phyloP scores from a whole-genome alignment of 1,284 basidiomycete species.

The Sporisorium exsertum region DNA sequence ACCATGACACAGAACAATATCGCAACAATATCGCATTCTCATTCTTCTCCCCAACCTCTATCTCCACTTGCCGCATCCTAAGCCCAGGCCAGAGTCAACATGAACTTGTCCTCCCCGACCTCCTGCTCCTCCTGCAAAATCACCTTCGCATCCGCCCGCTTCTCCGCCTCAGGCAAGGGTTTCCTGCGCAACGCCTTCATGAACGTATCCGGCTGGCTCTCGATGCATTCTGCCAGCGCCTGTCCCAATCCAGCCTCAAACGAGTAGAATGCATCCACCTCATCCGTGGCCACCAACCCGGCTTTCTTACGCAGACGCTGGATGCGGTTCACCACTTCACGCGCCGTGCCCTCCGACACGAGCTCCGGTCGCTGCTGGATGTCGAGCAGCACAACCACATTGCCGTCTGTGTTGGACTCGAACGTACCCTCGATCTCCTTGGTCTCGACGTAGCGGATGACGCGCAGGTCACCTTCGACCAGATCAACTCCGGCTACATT shows the following conservation, averaged over 20 bases:
- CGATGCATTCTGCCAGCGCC: slow-evolving; percentile 78
- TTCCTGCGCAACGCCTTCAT: slow-evolving; percentile 79
- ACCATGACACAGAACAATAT: neutral
- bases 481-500: slow-evolving; percentile 90
- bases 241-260: slow-evolving; percentile 79
- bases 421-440: slow-evolving; percentile 73
- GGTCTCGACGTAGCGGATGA: slow-evolving; percentile 87
- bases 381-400: slow-evolving; percentile 93
- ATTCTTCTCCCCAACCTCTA: neutral
- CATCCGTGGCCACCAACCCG: slow-evolving; percentile 92
- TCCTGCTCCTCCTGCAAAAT: slow-evolving; percentile 89
- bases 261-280: slow-evolving; percentile 87
- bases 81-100: slow-evolving; percentile 68
- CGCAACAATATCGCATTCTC: neutral
- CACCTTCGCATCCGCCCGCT: slow-evolving; percentile 72
- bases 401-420: slow-evolving; percentile 90
- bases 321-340: slow-evolving; percentile 92
- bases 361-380: slow-evolving; percentile 87
- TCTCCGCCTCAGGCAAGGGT: slow-evolving; percentile 60
- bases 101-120: slow-evolving; percentile 83
- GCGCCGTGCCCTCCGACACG: slow-evolving; percentile 85
- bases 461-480: slow-evolving; percentile 86
- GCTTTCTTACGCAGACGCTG: slow-evolving; percentile 97
- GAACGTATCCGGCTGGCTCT: slow-evolving; percentile 79
- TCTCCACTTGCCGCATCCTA: neutral